phyloP scores from a whole-genome alignment of 257 asterid species.

The Solanum tarijense region DNA sequence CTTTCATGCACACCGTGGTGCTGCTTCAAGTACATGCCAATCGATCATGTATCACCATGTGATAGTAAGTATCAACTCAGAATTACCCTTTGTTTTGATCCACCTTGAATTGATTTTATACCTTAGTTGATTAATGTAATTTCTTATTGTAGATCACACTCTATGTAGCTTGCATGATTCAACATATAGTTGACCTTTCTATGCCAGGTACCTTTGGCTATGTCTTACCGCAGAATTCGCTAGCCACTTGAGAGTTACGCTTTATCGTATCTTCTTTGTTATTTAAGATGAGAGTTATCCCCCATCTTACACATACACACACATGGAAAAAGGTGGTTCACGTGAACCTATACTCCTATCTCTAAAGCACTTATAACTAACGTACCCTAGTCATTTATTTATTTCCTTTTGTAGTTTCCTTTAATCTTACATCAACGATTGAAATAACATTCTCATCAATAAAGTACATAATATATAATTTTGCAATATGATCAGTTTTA shows the following conservation, averaged over 20 bases:
- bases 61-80: constrained; percentile 24
- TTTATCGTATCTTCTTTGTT: not conserved
- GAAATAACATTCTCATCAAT: not conserved
- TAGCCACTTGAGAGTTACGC: constrained; percentile 71
- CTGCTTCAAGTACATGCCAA: constrained; percentile 39
- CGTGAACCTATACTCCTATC: too few relatives aligned
- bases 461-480: too few relatives aligned
- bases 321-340: not conserved
- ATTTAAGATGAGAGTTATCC: not conserved
- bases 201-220: constrained; percentile 6
- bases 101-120: not conserved
- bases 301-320: not conserved
- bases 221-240: constrained; percentile 38
- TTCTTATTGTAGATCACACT: constrained; percentile 37
- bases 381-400: not conserved
- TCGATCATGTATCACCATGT: constrained; percentile 15
- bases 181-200: constrained; percentile 29
- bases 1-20: constrained; percentile 64
- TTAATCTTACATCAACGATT: too few relatives aligned
- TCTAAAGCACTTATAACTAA: not conserved
- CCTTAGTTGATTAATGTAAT: constrained; percentile 15
- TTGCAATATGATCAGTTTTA: not conserved
- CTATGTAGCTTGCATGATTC: constrained; percentile 40
- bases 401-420: too few relatives aligned
- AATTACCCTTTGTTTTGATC: not conserved